Evolutionary conservation across 140 eudicot genomes (phyloP), one percentile per base, ranked within the genome.

Genomic region (Cichorium intybus): DNA sequence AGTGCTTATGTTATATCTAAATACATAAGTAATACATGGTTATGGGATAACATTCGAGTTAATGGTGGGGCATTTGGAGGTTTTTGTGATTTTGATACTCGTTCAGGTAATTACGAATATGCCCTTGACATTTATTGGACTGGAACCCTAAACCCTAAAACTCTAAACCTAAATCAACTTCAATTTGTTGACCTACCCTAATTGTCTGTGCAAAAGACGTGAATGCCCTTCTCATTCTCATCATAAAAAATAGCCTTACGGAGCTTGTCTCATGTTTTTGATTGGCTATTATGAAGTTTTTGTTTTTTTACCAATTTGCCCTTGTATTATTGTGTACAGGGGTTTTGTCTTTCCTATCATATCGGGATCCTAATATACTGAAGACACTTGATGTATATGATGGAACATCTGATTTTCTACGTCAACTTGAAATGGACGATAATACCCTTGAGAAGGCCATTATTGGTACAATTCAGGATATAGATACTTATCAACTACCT

Each of bases 31-130:
- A 90, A 86, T 61, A 84, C 93, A 24, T 90, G 97, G 97, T 72
- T 90, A 79, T 90, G 97, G 97, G 97, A 90, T 61, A 94, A 89
- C 53, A 84, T 90, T 48, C 81, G 97, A 23, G 95, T 84, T 34
- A 84, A 82, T 75, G 97, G 95, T 62, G 97, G 97, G 55, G 95
- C 97, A 46, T 86, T 86, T 79, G 97, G 97, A 20, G 95, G 93
- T 56, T 81, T 90, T 56, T 90, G 97, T 68, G 89, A 80, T 75
- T 86, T 90, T 53, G 89, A 90, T 78, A 68, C 97, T 48, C 95
- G 89, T 56, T 90, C 97, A 72, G 97, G 97, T 90, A 77, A 43
- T 43, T 43, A 15, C 49, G 15, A 43, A 43, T 12, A 14, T 15
- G 49, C 49, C 49, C 48, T n/a, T n/a, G n/a, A n/a, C n/a, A n/a